Evolutionary conservation across 257 asterid genomes (phyloP), one percentile per base, ranked within the genome.

Genomic region (Ballota nigra): DNA sequence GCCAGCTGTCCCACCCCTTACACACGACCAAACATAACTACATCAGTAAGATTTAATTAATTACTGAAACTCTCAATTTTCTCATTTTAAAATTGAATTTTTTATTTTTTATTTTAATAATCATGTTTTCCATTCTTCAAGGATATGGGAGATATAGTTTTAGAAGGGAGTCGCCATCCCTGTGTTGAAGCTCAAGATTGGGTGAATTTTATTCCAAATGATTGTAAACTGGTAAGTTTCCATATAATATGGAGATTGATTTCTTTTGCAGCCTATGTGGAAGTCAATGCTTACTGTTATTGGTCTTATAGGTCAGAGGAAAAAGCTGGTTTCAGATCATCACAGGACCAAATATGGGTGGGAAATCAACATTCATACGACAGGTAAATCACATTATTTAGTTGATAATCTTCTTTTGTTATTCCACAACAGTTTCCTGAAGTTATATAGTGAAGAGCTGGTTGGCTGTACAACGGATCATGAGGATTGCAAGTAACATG

Each of bases 121-220:
- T 58, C 69, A 73, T 55, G 66, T 15, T 75, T 61, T 73, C 75
- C 77, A 69, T 63, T 69, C 33, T 76, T 58, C 75, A 58, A 94
- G 99, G 97, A 92, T 77, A 82, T 33, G 19, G 99, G 99, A 77
- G 97, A 92, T 80, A 89, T 95, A 63, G 71, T 88, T 75, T 78
- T 95, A 73, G 92, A 95, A 79, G 97, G 97, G 77, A 86, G 99
- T 82, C 91, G 98, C 58, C 99, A 95, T 83, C 99, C 99, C 58
- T 95, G 99, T 79, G 98, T 95, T 80, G 99, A 95, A 82, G 98
- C 99, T 87, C 99, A 95, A 78, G 99, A 95, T 75, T 95, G 98
- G 99, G 99, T 95, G 85, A 95, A 92, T 71, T 95, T 95, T 67
- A 92, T 95, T 71, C 97, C 98, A 2, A 95, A 95, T 76, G 98